These are phyloP conservation scores for Arctostaphylos glauca DNA, from an alignment of 148 eudicot species.

Conservation along the genomic window DNA sequence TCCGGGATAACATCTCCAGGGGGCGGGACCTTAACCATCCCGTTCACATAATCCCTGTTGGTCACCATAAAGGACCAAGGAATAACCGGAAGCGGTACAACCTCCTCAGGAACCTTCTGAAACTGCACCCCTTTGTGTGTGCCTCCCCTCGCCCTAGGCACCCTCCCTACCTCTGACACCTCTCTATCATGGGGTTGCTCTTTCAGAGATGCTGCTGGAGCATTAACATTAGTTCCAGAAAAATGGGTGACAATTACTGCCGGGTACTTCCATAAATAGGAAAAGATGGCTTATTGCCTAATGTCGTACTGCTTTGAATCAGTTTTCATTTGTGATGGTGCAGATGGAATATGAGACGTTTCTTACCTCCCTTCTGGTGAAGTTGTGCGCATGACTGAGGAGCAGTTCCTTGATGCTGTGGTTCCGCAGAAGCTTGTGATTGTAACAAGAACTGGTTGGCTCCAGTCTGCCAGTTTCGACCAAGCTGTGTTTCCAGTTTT, in stretches of 20 bases:
- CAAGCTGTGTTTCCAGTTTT: slow-evolving; percentile 26
- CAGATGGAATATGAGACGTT: slow-evolving; percentile 25
- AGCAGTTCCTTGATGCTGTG: slow-evolving; percentile 38
- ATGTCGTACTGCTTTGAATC: slow-evolving; percentile 39
- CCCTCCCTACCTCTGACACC: no score
- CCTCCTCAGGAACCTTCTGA: no score
- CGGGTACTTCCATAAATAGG: slow-evolving; percentile 58
- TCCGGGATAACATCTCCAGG: no score
- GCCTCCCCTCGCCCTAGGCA: no score
- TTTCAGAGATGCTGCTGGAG: slow-evolving; percentile 47
- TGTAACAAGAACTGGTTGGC: slow-evolving; percentile 39
- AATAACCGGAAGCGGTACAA: no score
- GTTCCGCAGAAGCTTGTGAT: slow-evolving; percentile 47
- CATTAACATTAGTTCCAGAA: slow-evolving; percentile 42
- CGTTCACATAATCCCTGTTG: no score
- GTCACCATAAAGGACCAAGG: no score
- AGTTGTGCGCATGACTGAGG: slow-evolving; percentile 39
- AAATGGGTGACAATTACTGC: slow-evolving; percentile 43
- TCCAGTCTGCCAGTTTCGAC: slow-evolving; percentile 38
- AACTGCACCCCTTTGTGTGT: no score
- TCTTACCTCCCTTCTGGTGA: slow-evolving; percentile 34
- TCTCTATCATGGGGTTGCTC: slow-evolving; percentile 42
- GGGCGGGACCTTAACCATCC: no score
- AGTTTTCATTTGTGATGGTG: slow-evolving; percentile 31
- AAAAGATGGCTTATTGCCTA: slow-evolving; percentile 48